Evolutionary conservation across 345 rosid genomes (phyloP).

Genomic region (Alliaria petiolata): DNA sequence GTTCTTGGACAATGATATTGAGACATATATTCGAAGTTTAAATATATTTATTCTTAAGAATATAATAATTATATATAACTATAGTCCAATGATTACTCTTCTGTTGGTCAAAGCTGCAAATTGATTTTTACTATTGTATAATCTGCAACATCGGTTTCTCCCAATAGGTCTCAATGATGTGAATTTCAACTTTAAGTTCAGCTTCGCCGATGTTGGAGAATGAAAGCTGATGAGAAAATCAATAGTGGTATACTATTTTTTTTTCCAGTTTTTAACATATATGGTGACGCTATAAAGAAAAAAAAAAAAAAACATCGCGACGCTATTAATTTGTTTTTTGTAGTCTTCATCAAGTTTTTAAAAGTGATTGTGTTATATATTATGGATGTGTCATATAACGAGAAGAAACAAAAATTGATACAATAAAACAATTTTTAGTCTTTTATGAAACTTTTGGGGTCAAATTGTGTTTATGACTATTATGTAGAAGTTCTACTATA

Average conservation of each 20-base stretch:
- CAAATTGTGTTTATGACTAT: too few species aligned
- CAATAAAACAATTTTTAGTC: too few species aligned
- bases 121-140: constrained; percentile 1
- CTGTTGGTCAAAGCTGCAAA: constrained; percentile 14
- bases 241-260: too few species aligned
- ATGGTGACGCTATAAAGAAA: too few species aligned
- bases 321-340: too few species aligned
- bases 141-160: not conserved
- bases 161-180: not conserved
- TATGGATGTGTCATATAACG: too few species aligned
- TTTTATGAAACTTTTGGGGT: too few species aligned
- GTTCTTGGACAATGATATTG: constrained; percentile 2
- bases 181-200: not conserved
- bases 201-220: not conserved
- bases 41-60: not conserved
- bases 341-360: too few species aligned
- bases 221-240: not conserved
- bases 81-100: constrained; percentile 17
- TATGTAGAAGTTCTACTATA: too few species aligned
- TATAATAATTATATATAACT: not conserved
- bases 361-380: too few species aligned
- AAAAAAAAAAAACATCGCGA: too few species aligned
- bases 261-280: not conserved
- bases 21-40: not conserved
- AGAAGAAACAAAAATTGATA: too few species aligned